These are phyloP conservation scores for Micromonas pusilla DNA, from an alignment of 139 green algal genomes.

Conservation along the genomic window DNA sequence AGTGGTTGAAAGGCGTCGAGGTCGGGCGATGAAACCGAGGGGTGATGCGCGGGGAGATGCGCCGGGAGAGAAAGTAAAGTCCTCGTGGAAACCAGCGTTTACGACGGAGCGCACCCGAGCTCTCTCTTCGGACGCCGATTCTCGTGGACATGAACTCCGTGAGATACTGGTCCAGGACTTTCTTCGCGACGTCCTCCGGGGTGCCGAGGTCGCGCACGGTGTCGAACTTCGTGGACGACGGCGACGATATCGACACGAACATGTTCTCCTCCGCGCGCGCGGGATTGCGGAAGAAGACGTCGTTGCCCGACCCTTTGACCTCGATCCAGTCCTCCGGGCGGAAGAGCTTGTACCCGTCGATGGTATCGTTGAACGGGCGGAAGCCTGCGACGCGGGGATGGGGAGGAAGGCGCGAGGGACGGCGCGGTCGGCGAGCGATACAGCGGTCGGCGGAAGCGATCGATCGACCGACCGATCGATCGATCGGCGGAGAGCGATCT, in stretches of 20 bases:
- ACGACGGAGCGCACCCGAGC: too few species aligned
- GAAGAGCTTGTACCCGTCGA: conserved; percentile 81
- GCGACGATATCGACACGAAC: conserved; percentile 85
- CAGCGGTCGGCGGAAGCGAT: too few species aligned
- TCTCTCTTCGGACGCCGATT: conserved; percentile 59
- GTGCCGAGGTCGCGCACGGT: conserved; percentile 69
- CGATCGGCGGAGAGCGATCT: too few species aligned
- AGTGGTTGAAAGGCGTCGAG: too few species aligned
- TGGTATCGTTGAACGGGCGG: conserved; percentile 54
- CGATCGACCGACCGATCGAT: too few species aligned
- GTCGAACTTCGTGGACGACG: conserved; percentile 65
- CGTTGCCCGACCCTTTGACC: conserved; percentile 76
- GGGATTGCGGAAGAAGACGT: conserved; percentile 82
- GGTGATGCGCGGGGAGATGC: too few species aligned
- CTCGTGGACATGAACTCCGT: conserved; percentile 93
- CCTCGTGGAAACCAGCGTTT: too few species aligned
- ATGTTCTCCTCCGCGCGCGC: conserved; percentile 79
- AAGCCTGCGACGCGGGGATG: conserved; percentile 42
- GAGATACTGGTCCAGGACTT: conserved; percentile 64
- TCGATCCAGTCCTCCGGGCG: conserved; percentile 63
- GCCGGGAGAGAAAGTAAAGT: too few species aligned
- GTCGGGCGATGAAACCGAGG: too few species aligned
- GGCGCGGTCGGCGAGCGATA: too few species aligned
- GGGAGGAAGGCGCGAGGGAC: too few species aligned
- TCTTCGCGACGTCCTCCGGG: conserved; percentile 61